Percentiles rank a stretch among this genome's conserved stretches.
These are phyloP conservation scores for Aleurites moluccanus DNA, from an alignment of 441 rosid genomes.

Conservation along the genomic window DNA sequence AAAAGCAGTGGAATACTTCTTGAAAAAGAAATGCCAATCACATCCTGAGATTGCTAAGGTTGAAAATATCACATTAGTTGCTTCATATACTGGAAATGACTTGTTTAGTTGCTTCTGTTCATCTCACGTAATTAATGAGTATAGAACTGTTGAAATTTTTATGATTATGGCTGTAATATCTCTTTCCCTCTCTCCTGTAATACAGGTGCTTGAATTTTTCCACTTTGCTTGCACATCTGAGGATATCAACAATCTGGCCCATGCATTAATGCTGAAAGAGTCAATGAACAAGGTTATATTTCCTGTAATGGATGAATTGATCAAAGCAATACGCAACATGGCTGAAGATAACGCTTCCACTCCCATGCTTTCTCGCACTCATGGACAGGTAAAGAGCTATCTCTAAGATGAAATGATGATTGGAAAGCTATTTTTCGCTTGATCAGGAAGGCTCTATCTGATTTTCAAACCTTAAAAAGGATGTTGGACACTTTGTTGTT, in stretches of 20 bases:
- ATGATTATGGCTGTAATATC: not conserved
- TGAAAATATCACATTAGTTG: slow-evolving; percentile 19
- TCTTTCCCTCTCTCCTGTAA: not conserved
- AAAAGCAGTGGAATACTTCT: slow-evolving; percentile 90
- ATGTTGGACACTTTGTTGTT: not conserved
- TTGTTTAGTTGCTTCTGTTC: not conserved
- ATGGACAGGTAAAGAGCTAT: slow-evolving; percentile 74
- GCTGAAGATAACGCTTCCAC: slow-evolving; percentile 66
- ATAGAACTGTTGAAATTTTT: not conserved
- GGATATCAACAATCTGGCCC: slow-evolving; percentile 94
- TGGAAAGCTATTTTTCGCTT: not conserved
- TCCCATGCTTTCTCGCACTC: slow-evolving; percentile 96
- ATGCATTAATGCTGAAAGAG: slow-evolving; percentile 87
- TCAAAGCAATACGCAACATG: slow-evolving; percentile 51
- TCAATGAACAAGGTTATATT: slow-evolving; percentile 56
- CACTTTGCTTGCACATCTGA: slow-evolving; percentile 98
- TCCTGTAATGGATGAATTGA: slow-evolving; percentile 77
- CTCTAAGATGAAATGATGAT: not conserved
- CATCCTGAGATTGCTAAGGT: slow-evolving; percentile 90
- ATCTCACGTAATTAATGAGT: not conserved
- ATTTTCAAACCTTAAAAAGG: not conserved
- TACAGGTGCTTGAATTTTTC: slow-evolving; percentile 89
- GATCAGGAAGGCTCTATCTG: not conserved
- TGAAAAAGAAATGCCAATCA: slow-evolving; percentile 83
- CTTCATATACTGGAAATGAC: not conserved